A percentile compares a stretch with the other conserved stretches of the same genome.
Evolutionary conservation across 768 basidiomycete genomes (phyloP).

Genomic region (Tylopilus rubrobrunneus): DNA sequence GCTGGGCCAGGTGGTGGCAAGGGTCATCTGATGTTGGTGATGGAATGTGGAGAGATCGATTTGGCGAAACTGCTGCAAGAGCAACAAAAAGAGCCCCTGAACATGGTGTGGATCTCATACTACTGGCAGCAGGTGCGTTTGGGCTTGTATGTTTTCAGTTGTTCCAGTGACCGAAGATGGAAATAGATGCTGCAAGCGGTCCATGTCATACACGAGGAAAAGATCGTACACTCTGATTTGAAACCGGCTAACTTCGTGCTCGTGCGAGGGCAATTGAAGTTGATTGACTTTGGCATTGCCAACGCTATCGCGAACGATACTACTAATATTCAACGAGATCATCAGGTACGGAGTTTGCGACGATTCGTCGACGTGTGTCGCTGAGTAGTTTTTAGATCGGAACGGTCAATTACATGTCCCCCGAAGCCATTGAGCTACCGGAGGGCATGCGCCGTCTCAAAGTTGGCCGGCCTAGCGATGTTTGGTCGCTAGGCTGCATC

Average conservation of each 20-base stretch:
- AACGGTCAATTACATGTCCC: slow-evolving; percentile 98
- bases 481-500: slow-evolving; percentile 98
- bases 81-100: slow-evolving; percentile 77
- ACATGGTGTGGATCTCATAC: slow-evolving; percentile 92
- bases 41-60: slow-evolving; percentile 97
- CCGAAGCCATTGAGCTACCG: slow-evolving; percentile 88
- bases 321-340: slow-evolving; percentile 95
- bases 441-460: slow-evolving; percentile 87
- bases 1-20: slow-evolving; percentile 59
- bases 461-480: slow-evolving; percentile 93
- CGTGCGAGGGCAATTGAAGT: slow-evolving; percentile 89
- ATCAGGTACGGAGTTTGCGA: slow-evolving; percentile 56
- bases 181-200: slow-evolving; percentile 94
- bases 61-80: slow-evolving; percentile 80
- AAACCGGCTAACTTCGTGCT: slow-evolving; percentile 99
- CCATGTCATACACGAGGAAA: slow-evolving; percentile 97
- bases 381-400: slow-evolving; percentile 60
- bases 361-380: background rate
- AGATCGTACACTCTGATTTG: slow-evolving; percentile 97
- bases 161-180: background rate
- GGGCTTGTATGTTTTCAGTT: background rate
- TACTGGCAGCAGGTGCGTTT: slow-evolving; percentile 91
- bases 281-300: slow-evolving; percentile 99
- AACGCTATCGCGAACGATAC: slow-evolving; percentile 99
- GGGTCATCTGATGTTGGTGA: slow-evolving; percentile 77